Percentiles rank a stretch among this genome's conserved stretches.
These are phyloP conservation scores for Sarocladium oryzae DNA, from an alignment of 2,329 filamentous ascomycete species.

Conservation along the genomic window DNA sequence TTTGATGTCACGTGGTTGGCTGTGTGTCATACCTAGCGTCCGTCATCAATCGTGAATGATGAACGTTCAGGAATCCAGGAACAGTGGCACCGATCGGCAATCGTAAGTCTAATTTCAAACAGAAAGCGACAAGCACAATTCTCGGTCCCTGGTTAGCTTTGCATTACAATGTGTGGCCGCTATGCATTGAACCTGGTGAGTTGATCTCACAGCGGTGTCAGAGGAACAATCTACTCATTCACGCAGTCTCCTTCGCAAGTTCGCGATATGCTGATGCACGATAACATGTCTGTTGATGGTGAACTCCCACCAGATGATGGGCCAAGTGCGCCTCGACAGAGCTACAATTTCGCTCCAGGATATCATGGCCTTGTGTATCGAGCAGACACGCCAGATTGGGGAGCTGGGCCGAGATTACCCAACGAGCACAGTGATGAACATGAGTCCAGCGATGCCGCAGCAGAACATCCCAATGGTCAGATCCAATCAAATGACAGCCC, in stretches of 20 bases:
- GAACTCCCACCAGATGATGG: conserved; percentile 66
- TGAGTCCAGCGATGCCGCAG: conserved; percentile 1
- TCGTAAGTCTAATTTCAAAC: no score
- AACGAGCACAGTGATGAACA: conserved; percentile 10
- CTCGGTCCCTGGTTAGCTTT: no score
- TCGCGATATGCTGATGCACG: conserved; percentile 63
- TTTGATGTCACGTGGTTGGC: neutral
- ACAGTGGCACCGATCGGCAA: no score
- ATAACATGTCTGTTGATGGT: conserved; percentile 65
- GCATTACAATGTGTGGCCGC: conserved; percentile 35
- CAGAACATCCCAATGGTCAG: neutral
- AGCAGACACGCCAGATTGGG: conserved; percentile 59
- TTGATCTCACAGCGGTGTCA: neutral
- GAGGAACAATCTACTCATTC: neutral
- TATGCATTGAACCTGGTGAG: conserved; percentile 29
- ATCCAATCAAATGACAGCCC: neutral
- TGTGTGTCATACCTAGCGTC: conserved; percentile 3
- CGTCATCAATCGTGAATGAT: conserved; percentile 1
- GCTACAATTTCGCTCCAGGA: conserved; percentile 89
- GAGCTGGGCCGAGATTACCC: conserved; percentile 35
- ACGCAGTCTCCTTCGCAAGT: conserved; percentile 61
- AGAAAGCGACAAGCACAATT: no score
- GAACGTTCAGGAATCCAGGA: neutral
- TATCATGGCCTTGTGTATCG: conserved; percentile 82
- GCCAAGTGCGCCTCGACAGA: conserved; percentile 57